Conservation (phyloP, 2,329 filamentous ascomycete genomes). For the Calonectria pauciramosa region DNA sequence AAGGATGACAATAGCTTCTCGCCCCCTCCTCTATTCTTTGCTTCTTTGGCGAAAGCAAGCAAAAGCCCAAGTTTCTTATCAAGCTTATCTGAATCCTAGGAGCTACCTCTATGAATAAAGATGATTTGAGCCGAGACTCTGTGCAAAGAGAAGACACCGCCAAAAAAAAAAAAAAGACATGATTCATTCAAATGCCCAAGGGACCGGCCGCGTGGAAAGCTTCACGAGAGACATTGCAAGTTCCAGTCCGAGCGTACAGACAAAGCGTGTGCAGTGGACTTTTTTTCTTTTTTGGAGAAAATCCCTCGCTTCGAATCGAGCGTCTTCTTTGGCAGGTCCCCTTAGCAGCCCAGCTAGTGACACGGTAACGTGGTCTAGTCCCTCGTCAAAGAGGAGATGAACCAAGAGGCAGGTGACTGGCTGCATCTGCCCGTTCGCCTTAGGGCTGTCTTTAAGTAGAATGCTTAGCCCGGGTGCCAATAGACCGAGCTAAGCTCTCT, state of each 20-base stretch:
- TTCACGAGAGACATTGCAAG: neutral
- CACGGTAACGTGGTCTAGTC: neutral
- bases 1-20: neutral
- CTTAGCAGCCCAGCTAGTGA: neutral
- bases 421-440: neutral
- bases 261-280: neutral
- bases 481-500: neutral
- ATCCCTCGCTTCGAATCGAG: neutral
- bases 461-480: neutral
- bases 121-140: neutral
- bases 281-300: neutral
- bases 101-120: neutral
- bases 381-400: neutral
- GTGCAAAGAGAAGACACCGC: too few species aligned
- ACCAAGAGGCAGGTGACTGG: neutral
- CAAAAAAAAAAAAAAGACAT: neutral
- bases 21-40: neutral
- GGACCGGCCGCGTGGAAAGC: neutral
- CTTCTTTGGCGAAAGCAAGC: neutral
- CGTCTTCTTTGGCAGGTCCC: neutral
- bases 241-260: neutral
- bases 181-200: neutral
- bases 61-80: neutral
- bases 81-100: neutral
- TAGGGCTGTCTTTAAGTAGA: neutral